A percentile compares a stretch with the other conserved stretches of the same genome.
Evolutionary conservation across 2,329 filamentous ascomycete species (phyloP).

Genomic region (Proliferodiscus dingleyae): DNA sequence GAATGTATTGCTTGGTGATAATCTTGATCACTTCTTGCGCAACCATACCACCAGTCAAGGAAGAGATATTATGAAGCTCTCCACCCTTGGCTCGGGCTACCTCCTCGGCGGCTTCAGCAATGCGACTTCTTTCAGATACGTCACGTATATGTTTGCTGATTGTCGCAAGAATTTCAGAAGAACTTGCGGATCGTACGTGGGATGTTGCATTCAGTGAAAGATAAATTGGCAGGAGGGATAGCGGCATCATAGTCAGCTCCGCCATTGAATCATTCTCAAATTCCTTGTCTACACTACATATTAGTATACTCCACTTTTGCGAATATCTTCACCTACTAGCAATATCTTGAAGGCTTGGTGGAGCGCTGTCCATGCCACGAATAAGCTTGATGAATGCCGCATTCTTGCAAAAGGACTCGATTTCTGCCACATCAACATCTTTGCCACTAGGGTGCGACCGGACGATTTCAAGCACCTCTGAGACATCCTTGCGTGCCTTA

Average conservation of each 20-base stretch:
- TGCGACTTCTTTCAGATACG: slow-evolving; percentile 45
- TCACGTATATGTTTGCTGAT: slow-evolving; percentile 42
- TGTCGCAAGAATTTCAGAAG: slow-evolving; percentile 49
- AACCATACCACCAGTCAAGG: slow-evolving; percentile 82
- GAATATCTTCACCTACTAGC: slow-evolving; percentile 24
- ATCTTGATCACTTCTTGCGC: slow-evolving; percentile 98
- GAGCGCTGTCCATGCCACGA: slow-evolving; percentile 36
- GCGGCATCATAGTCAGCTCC: slow-evolving; percentile 30
- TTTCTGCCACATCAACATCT: slow-evolving; percentile 62
- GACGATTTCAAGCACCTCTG: slow-evolving; percentile 66
- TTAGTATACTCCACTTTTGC: too few relatives aligned
- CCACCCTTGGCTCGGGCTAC: slow-evolving; percentile 72
- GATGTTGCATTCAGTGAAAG: slow-evolving; percentile 56
- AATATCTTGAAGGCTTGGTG: slow-evolving; percentile 21
- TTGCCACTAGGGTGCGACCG: slow-evolving; percentile 46
- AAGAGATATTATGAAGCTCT: slow-evolving; percentile 89
- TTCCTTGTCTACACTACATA: slow-evolving; percentile 43
- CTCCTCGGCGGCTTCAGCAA: slow-evolving; percentile 56
- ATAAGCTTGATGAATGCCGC: slow-evolving; percentile 89
- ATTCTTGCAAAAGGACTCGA: slow-evolving; percentile 93
- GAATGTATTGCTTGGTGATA: slow-evolving; percentile 67
- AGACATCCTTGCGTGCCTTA: slow-evolving; percentile 74
- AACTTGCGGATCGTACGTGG: slow-evolving; percentile 39
- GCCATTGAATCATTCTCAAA: slow-evolving; percentile 50
- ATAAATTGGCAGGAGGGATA: slow-evolving; percentile 65